Percentiles rank a stretch among this genome's conserved stretches.
phyloP scores from a whole-genome alignment of 148 eudicot species.

The Oxyria digyna region DNA sequence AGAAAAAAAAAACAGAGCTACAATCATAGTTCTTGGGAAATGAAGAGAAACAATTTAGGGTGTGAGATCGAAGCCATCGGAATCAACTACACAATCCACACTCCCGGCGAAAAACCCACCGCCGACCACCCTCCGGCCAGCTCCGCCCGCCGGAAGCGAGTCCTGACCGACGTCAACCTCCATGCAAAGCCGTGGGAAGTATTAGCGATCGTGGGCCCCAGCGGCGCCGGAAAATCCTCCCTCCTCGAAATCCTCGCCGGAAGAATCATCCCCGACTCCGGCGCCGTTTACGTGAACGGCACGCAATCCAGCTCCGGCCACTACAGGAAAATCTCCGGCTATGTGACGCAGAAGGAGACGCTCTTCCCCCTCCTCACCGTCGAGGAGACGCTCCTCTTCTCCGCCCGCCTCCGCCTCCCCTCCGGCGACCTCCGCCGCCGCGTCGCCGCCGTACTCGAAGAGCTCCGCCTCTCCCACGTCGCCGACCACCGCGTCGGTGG shows the following conservation, averaged over 20 bases:
- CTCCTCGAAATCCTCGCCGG: conserved; percentile 87
- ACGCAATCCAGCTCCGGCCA: conserved; percentile 22
- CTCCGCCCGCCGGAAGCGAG: conserved; percentile 20
- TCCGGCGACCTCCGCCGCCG: conserved; percentile 26
- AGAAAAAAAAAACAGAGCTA: not conserved
- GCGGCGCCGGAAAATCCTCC: conserved; percentile 96
- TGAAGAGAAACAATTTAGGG: conserved; percentile 50
- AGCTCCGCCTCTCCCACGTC: conserved; percentile 63
- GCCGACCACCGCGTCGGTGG: conserved; percentile 64
- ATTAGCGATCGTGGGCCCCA: conserved; percentile 90
- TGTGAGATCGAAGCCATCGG: conserved; percentile 92
- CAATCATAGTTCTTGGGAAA: conserved; percentile 19
- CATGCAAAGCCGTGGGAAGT: conserved; percentile 90
- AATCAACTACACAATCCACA: conserved; percentile 54
- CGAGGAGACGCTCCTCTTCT: conserved; percentile 72
- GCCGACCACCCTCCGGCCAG: not conserved
- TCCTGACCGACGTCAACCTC: conserved; percentile 49
- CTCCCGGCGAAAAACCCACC: not conserved
- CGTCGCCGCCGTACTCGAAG: conserved; percentile 60
- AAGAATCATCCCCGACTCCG: conserved; percentile 44
- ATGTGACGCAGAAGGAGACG: conserved; percentile 88
- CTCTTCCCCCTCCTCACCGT: conserved; percentile 89
- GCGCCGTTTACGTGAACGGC: conserved; percentile 44
- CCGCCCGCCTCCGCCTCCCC: conserved; percentile 50
- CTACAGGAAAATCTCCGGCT: conserved; percentile 79